Evolutionary conservation across 345 rosid species (phyloP).

Genomic region (Kandelia obovata): DNA sequence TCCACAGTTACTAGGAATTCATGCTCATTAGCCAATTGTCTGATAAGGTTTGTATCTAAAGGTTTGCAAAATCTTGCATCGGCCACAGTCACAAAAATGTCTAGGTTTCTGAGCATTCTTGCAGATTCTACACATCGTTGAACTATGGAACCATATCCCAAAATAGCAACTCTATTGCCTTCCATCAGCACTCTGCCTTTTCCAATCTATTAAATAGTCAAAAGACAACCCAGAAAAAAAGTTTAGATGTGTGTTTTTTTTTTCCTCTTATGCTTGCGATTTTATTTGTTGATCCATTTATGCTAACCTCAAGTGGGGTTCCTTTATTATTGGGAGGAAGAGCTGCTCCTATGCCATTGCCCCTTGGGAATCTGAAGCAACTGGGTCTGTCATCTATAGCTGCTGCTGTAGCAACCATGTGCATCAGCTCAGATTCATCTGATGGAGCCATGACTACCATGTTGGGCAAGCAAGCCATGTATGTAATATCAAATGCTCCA

Average conservation of each 20-base stretch:
- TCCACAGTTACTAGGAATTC: conserved; percentile 73
- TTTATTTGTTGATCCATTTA: neutral
- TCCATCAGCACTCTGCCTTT: conserved; percentile 73
- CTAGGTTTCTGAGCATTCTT: conserved; percentile 36
- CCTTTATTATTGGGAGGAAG: conserved; percentile 61
- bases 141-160: conserved; percentile 80
- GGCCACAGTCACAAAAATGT: conserved; percentile 56
- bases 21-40: conserved; percentile 59
- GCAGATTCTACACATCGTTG: conserved; percentile 67
- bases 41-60: conserved; percentile 61
- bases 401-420: conserved; percentile 80
- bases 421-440: conserved; percentile 71
- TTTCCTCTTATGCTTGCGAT: neutral
- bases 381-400: conserved; percentile 74
- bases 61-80: conserved; percentile 97
- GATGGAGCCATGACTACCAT: conserved; percentile 89
- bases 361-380: conserved; percentile 83
- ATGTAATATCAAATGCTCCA: conserved; percentile 65
- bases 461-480: conserved; percentile 79
- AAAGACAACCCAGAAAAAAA: neutral
- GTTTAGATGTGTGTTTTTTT: conserved; percentile 1
- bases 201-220: conserved; percentile 48
- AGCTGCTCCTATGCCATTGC: conserved; percentile 55
- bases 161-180: conserved; percentile 64
- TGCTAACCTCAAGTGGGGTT: conserved; percentile 50